phyloP scores from a whole-genome alignment of 805 yeast species.

The Saturnispora gosingensis region DNA sequence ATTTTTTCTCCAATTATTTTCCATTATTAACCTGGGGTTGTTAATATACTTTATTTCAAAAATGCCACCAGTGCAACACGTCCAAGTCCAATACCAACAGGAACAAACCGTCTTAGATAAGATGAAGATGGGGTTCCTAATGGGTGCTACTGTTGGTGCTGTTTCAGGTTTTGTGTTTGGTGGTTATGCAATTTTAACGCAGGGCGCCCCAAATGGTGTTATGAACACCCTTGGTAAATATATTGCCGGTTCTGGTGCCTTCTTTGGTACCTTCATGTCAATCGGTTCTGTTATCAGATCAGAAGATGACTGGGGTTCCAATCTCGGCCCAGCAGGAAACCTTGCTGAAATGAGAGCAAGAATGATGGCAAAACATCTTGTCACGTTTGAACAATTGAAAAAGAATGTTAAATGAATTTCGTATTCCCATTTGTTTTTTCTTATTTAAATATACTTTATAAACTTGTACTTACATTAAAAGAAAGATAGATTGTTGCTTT shows the following conservation, averaged over 20 bases:
- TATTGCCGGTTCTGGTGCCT: slow-evolving; percentile 92
- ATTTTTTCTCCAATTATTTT: background rate
- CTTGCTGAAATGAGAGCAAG: slow-evolving; percentile 33
- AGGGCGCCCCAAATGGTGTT: slow-evolving; percentile 97
- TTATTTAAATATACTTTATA: background rate
- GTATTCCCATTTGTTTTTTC: background rate
- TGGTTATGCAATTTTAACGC: slow-evolving; percentile 79
- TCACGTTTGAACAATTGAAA: slow-evolving; percentile 23
- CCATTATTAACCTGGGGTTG: background rate
- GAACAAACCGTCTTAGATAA: slow-evolving; percentile 88
- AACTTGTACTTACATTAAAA: background rate
- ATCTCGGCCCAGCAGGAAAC: slow-evolving; percentile 21
- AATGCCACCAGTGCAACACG: slow-evolving; percentile 65
- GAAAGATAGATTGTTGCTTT: background rate
- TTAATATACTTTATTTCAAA: background rate
- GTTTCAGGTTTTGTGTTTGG: slow-evolving; percentile 94
- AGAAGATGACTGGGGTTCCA: slow-evolving; percentile 35
- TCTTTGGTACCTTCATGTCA: slow-evolving; percentile 94
- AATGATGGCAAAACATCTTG: slow-evolving; percentile 34
- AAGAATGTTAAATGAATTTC: slow-evolving; percentile 8
- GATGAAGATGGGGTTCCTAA: slow-evolving; percentile 96
- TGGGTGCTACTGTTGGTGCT: slow-evolving; percentile 92
- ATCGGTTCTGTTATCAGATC: slow-evolving; percentile 89
- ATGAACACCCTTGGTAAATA: slow-evolving; percentile 95
- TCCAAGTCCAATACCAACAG: slow-evolving; percentile 45